Evolutionary conservation across 2,329 filamentous ascomycete species (phyloP), one percentile per base, ranked within the genome.

Genomic region (Cordyceps sp.): DNA sequence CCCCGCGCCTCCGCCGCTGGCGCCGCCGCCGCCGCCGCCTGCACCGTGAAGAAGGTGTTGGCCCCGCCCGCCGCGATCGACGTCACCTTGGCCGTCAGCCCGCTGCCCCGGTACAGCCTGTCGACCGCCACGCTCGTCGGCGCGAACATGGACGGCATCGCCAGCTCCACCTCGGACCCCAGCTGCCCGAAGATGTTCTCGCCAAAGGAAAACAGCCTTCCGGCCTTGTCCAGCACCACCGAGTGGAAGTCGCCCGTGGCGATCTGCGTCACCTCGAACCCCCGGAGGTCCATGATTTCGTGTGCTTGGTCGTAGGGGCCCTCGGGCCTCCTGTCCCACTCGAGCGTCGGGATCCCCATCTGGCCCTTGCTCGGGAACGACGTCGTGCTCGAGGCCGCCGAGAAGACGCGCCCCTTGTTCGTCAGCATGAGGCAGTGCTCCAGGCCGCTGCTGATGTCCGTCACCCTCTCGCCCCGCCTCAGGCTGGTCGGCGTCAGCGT

Each of bases 121-220:
- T 72, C 68, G 25, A 82, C 67, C 1, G 81, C 69, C 3, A 96
- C 51, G 6, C 76, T 65, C 4, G 74, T 71, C 0, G 90, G 85
- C 0, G 66, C 65, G 40, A 88, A 80, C 17, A 80, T 61, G 35
- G 59, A 69, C 7, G 71, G 62, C 13, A 70, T 60, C 19, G 77
- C 69, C 0, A 67, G 50, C 30, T 73, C 73, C 33, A 69, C 71
- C 31, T 83, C 73, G 44, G 88, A 74, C n/a, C 88, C 88, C 4
- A 96, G 66, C 53, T 96, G 90, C n/a, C 90, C 90, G 27, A 73
- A 70, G 0, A 76, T 75, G 56, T 96, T 96, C 53, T 96, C 86
- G 24, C 90, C 90, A 57, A 93, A 96, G 6, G 75, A 66, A 52
- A 90, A 93, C 13, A 90, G 67, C 13, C 74, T 71, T 13, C 88